Base-by-base conservation (phyloP, 2,329 filamentous ascomycete genomes). In the Paraconiothyrium sp. region DNA sequence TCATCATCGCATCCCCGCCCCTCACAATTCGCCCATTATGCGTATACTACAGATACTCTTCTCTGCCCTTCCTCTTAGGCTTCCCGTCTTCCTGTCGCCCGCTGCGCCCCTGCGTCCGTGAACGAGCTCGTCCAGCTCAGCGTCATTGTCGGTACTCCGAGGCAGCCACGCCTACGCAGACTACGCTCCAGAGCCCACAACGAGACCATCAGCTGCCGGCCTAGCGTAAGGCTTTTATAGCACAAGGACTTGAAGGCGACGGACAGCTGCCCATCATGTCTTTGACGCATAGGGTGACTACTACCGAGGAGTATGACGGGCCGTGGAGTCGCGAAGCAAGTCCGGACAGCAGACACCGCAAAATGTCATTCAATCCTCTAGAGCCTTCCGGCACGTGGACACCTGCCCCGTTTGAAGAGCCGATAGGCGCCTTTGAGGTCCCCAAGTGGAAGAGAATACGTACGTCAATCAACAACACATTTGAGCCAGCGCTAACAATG, bases 341-440 rank as follows among this genome's bases (percentile, higher is more conserved):
- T 58, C 76, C 77, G 27, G 73, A 73, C 47, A 69, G 67, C 55
- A 69, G 81, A 61, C 76, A 81, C 43, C 76, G 81, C 47, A 84
- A 84, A 70, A 78, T 84, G 62, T 81, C 78, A 64, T 84, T 84
- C 77, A 83, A 84, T 59, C 83, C 83, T 11, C 78, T 83, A 2
- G 81, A 84, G 58, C 82, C 83, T 14, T 78, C 83, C 2, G 81
- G 79, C 56, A 76, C 77, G 59, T 84, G 82, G 82, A 78, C 80
- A 1, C 75, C 78, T 11, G 66, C 71, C 3, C 71, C 75, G 14
- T 72, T 76, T 20, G 78, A 81, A 63, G 77, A 81, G 65, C 77
- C 81, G 9, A 74, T 82, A 16, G 79, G 77, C 54, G 85, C 85
- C 1, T 86, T 85, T 67, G 85, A 89, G 72, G 84, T 88, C 34